Conservation (phyloP, 176 grass and related monocot species). For the Puccinellia tenuiflora region DNA sequence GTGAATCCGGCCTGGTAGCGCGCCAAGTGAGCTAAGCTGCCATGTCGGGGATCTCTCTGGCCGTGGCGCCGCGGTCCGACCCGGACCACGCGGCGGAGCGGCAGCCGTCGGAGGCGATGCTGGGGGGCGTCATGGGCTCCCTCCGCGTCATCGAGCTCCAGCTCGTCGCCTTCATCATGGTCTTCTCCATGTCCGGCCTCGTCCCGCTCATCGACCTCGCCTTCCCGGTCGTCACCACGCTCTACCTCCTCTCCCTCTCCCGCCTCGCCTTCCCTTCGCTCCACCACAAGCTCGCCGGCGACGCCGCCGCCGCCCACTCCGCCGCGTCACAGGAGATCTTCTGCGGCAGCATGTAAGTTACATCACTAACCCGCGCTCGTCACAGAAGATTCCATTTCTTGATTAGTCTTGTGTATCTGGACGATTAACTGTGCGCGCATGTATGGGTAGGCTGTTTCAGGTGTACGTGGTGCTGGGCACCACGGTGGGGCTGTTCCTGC, state of each 20-base stretch:
- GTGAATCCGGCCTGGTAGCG: too few relatives aligned
- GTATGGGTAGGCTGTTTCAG: conserved; percentile 34
- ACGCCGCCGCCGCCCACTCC: not conserved
- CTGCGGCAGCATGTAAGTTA: conserved; percentile 23
- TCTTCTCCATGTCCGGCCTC: conserved; percentile 83
- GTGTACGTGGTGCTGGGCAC: conserved; percentile 70
- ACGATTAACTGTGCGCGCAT: not conserved
- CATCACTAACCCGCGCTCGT: not conserved
- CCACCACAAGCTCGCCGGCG: conserved; percentile 15
- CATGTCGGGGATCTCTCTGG: conserved; percentile 68
- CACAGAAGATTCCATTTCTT: not conserved
- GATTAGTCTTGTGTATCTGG: not conserved
- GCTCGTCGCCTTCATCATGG: conserved; percentile 96
- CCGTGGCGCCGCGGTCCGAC: conserved; percentile 45
- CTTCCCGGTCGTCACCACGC: conserved; percentile 61
- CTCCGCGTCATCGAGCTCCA: conserved; percentile 92
- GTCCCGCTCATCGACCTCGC: conserved; percentile 72
- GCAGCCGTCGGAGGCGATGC: conserved; percentile 31
- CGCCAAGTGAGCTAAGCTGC: not conserved
- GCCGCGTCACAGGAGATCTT: conserved; percentile 35
- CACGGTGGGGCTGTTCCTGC: conserved; percentile 74
- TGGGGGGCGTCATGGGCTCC: conserved; percentile 74
- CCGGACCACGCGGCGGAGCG: conserved; percentile 27
- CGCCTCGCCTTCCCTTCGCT: conserved; percentile 67
- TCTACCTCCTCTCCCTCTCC: conserved; percentile 57